Evolutionary conservation across 495 filamentous ascomycete genomes (phyloP).

Genomic region (Talaromyces liani): DNA sequence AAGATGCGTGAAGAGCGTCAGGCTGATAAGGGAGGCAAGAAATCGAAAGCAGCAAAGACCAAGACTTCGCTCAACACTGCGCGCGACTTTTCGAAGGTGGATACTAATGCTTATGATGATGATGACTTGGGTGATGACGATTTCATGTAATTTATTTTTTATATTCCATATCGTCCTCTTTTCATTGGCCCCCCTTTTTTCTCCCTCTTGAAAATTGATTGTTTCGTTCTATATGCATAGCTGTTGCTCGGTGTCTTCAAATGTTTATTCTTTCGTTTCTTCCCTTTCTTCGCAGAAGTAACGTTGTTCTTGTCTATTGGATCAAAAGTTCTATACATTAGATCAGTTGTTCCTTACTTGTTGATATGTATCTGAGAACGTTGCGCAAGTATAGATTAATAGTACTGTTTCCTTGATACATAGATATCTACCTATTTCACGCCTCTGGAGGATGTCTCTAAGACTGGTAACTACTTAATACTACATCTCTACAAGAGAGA

Average conservation of each 20-base stretch:
- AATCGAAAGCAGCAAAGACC: conserved; percentile 88
- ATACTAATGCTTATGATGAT: conserved; percentile 66
- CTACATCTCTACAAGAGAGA: neutral
- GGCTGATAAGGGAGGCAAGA: conserved; percentile 91
- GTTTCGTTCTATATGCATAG: conserved; percentile 6
- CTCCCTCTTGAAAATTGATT: neutral
- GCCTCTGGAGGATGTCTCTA: too few species aligned
- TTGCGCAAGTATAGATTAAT: neutral
- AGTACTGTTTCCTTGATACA: neutral
- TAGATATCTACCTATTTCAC: too few species aligned
- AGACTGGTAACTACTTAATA: too few species aligned
- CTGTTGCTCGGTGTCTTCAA: conserved; percentile 3
- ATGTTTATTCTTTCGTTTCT: conserved; percentile 2
- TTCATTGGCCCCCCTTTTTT: neutral
- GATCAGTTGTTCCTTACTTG: neutral
- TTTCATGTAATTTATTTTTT: conserved; percentile 51
- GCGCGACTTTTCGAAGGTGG: conserved; percentile 57
- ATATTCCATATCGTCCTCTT: conserved; percentile 4
- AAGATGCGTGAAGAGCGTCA: conserved; percentile 99
- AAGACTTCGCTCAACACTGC: conserved; percentile 75
- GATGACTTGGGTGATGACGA: conserved; percentile 66
- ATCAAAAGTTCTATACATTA: neutral
- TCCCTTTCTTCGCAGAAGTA: neutral
- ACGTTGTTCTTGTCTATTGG: neutral
- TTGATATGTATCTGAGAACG: neutral